A percentile compares a stretch with the other conserved stretches of the same genome.
Evolutionary conservation across 1,139 yeast species (phyloP).

Genomic region (Sugiyamaella pinicola): DNA sequence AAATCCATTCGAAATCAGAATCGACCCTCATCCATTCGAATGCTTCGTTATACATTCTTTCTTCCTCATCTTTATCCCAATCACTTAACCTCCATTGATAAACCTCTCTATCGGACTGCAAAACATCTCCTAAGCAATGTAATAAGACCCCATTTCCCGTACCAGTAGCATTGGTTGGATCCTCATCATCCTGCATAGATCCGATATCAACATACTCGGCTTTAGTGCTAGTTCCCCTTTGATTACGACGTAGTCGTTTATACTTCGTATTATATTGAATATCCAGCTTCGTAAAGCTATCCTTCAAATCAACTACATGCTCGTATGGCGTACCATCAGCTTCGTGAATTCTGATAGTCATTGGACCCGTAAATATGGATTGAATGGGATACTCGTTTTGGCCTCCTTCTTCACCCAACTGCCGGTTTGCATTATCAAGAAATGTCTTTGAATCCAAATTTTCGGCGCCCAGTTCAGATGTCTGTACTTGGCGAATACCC

Average conservation of each 20-base stretch:
- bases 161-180: conserved; percentile 24
- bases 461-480: conserved; percentile 52
- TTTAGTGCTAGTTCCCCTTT: conserved; percentile 39
- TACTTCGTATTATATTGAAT: conserved; percentile 93
- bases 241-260: conserved; percentile 68
- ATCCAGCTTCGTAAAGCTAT: conserved; percentile 80
- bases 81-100: conserved; percentile 74
- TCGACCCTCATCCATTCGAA: conserved; percentile 98
- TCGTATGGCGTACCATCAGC: conserved; percentile 99
- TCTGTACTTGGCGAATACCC: conserved; percentile 89
- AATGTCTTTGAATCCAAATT: conserved; percentile 46
- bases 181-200: conserved; percentile 16
- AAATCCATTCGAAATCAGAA: conserved; percentile 97
- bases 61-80: conserved; percentile 73
- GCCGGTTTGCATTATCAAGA: conserved; percentile 46
- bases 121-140: conserved; percentile 78
- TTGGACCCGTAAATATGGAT: conserved; percentile 67
- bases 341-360: conserved; percentile 95
- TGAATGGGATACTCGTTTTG: conserved; percentile 23
- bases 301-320: conserved; percentile 91
- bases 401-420: conserved; percentile 34
- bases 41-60: conserved; percentile 71
- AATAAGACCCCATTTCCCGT: conserved; percentile 46
- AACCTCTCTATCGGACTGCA: conserved; percentile 61
- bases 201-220: conserved; percentile 34